Evolutionary conservation across 192 early-diverging fungal species (phyloP), one percentile per base, ranked within the genome.

Genomic region (Coemansia asiatica): DNA sequence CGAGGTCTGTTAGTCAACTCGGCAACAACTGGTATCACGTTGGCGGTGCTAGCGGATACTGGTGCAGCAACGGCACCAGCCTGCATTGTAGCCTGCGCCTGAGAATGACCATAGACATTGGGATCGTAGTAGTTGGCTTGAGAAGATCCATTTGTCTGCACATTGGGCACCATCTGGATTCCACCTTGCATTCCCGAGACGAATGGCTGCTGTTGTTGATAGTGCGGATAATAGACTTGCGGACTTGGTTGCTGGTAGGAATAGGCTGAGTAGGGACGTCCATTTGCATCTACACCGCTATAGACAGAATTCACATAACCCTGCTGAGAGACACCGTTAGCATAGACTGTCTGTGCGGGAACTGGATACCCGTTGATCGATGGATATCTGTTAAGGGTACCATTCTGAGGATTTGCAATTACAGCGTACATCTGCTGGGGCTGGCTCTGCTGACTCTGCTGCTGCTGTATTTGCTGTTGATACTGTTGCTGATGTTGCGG

Each of bases 121-220:
- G 63, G 63, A 22, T 69, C 67, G 36, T 75, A 66, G 57, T 69
- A 75, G 21, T 50, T 60, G 22, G 60, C 64, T 22, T 70, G 76
- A 22, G n/a, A 4, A 28, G n/a, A 25, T 36, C 22, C 33, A 31
- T 35, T 35, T 33, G 31, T 16, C 7, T 7, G 26, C 50, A 33
- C 51, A 47, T 25, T 49, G 26, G 31, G 28, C 4, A 35, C 4
- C 50, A 35, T 47, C 44, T 48, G 47, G 3, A 26, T 16, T 16
- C 33, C 25, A 35, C 19, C 58, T n/a, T 47, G 47, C 31, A 29
- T 36, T 8, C 2, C 6, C 8, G 56, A 58, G 0, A 38, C 27
- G 33, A 35, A 15, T 27, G 26, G 58, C 59, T 60, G 66, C 35
- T 46, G 58, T 2, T 16, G 25, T 1, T 18, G 54, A 31, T 59